A percentile compares a stretch with the other conserved stretches of the same genome.
Conservation (phyloP, 129 eudicot genomes). For the Mikania micrantha region DNA sequence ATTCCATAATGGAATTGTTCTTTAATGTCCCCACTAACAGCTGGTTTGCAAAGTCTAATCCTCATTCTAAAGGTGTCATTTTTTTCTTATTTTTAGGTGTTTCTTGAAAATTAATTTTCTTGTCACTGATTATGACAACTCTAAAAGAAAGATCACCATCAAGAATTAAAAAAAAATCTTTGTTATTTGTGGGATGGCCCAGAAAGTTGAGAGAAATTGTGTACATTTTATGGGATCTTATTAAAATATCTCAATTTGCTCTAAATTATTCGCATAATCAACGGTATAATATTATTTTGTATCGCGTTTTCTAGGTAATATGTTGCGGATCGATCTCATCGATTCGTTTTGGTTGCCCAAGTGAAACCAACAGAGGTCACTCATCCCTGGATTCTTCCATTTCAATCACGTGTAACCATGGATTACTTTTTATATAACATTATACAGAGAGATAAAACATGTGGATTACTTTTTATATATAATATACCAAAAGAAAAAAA, state of each 20-base stretch:
- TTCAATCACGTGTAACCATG: neutral
- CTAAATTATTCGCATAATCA: slow-evolving; percentile 8
- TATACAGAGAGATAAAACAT: no score
- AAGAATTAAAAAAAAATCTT: slow-evolving; percentile 6
- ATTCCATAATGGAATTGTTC: slow-evolving; percentile 22
- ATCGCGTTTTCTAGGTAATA: neutral
- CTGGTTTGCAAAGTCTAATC: slow-evolving; percentile 35
- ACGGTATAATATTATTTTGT: neutral
- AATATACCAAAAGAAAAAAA: neutral
- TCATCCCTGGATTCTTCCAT: neutral
- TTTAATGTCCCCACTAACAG: slow-evolving; percentile 36
- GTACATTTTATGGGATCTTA: slow-evolving; percentile 4
- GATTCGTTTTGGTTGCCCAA: neutral
- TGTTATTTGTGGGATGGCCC: slow-evolving; percentile 18
- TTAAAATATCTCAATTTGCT: slow-evolving; percentile 17
- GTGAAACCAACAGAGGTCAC: neutral
- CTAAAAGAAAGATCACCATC: slow-evolving; percentile 20
- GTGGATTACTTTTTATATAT: neutral
- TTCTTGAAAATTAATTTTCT: slow-evolving; percentile 27
- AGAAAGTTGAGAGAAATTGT: slow-evolving; percentile 9
- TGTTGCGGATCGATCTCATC: neutral
- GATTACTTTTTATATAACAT: no score
- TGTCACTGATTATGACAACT: slow-evolving; percentile 29
- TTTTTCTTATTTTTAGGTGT: slow-evolving; percentile 20
- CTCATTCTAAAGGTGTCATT: slow-evolving; percentile 23